Conservation (phyloP, 352 stramenopile species). For the Phytophthora citricola region DNA sequence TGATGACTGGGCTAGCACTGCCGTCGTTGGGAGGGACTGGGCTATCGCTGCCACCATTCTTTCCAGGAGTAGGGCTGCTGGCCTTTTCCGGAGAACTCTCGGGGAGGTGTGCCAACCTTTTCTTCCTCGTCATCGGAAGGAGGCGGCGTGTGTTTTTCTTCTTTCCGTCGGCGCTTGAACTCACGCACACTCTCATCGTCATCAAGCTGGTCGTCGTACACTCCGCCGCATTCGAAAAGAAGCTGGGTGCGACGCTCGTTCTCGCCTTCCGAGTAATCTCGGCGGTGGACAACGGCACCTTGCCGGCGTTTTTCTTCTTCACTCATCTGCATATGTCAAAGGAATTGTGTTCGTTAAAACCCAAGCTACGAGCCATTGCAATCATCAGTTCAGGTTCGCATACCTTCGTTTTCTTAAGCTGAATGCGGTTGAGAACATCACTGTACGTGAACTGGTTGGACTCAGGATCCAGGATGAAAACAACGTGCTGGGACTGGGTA, state of each 20-base stretch:
- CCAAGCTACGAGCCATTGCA: not conserved
- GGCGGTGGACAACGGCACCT: conserved; percentile 78
- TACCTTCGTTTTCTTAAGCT: conserved; percentile 86
- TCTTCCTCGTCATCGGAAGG: conserved; percentile 49
- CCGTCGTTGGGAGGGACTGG: conserved; percentile 35
- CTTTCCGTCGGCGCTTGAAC: conserved; percentile 64
- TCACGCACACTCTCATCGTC: conserved; percentile 68
- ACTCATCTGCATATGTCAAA: conserved; percentile 44
- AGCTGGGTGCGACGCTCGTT: conserved; percentile 62
- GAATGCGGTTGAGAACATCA: conserved; percentile 76
- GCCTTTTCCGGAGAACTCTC: conserved; percentile 30
- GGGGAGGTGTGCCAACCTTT: conserved; percentile 45
- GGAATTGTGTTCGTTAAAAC: conserved; percentile 4
- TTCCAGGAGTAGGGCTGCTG: conserved; percentile 25
- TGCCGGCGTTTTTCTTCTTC: conserved; percentile 82
- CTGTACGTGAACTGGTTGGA: conserved; percentile 83
- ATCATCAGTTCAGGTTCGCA: not conserved
- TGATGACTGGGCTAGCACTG: conserved; percentile 74
- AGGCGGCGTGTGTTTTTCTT: conserved; percentile 28
- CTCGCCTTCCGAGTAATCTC: conserved; percentile 77
- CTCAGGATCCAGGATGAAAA: conserved; percentile 83
- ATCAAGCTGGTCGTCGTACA: conserved; percentile 75
- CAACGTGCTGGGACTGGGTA: conserved; percentile 60
- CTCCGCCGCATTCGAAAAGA: conserved; percentile 64
- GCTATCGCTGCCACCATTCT: conserved; percentile 38